Evolutionary conservation across 1,284 basidiomycete species (phyloP).

Genomic region (Cystobasidium sp.): DNA sequence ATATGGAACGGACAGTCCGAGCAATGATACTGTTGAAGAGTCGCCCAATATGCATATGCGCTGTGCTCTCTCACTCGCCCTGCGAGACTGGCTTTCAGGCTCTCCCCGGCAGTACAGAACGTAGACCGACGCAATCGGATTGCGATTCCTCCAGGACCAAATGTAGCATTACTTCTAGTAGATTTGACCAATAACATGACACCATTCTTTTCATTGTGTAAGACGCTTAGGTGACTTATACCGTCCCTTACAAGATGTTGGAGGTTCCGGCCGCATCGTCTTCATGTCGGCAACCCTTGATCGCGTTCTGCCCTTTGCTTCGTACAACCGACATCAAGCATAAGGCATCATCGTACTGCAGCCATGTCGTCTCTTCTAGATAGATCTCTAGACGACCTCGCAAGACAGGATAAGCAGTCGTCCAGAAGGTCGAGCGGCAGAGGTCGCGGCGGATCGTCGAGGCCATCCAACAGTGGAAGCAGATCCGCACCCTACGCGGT

Average conservation of each 20-base stretch:
- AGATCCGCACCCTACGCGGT: constrained; percentile 31
- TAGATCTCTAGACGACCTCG: constrained; percentile 38
- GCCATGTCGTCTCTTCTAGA: constrained; percentile 37
- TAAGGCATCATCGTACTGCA: background rate
- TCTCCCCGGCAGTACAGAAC: too few species aligned
- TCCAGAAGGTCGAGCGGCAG: constrained; percentile 1
- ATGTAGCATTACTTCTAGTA: too few species aligned
- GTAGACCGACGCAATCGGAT: too few species aligned
- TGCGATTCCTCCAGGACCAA: too few species aligned
- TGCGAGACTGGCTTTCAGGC: too few species aligned
- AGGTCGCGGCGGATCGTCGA: constrained; percentile 14
- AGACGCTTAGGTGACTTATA: too few species aligned
- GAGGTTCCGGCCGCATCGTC: background rate
- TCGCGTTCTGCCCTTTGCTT: background rate
- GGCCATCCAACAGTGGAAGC: constrained; percentile 9
- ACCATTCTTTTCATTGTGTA: too few species aligned
- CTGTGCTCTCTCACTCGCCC: too few species aligned
- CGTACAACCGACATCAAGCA: background rate
- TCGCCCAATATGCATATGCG: too few species aligned
- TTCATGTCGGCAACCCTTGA: background rate
- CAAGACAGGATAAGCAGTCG: constrained; percentile 19
- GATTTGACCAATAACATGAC: too few species aligned
- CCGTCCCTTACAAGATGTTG: background rate
- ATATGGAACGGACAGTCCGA: too few species aligned
- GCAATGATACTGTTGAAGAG: too few species aligned